Evolutionary conservation across 78 protist species (phyloP).

Genomic region (Speleostelium caveatum): DNA sequence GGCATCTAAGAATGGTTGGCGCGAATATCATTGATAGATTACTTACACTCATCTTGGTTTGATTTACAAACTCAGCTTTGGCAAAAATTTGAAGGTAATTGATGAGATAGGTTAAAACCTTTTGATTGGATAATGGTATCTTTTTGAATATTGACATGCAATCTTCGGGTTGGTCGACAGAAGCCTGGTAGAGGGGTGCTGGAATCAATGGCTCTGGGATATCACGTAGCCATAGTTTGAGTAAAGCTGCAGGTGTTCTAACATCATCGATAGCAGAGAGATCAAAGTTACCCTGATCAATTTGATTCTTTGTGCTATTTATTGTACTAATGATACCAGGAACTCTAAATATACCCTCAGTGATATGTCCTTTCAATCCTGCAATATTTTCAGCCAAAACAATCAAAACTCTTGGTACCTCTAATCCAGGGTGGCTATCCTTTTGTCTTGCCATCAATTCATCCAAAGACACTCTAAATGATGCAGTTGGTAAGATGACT

Average conservation of each 20-base stretch:
- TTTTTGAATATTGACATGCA: conserved; percentile 13
- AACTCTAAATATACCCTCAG: conserved; percentile 68
- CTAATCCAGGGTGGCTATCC: conserved; percentile 50
- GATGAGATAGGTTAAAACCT: conserved; percentile 33
- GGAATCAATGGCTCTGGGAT: conserved; percentile 61
- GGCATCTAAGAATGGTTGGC: conserved; percentile 63
- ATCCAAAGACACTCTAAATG: conserved; percentile 41
- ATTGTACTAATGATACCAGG: conserved; percentile 72
- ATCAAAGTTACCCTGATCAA: conserved; percentile 63
- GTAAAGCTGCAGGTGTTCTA: conserved; percentile 62
- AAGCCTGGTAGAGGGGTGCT: conserved; percentile 22
- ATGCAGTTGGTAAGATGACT: conserved; percentile 58
- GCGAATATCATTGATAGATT: conserved; percentile 70
- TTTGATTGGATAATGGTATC: conserved; percentile 26
- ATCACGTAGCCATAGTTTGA: conserved; percentile 68
- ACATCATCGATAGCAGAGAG: conserved; percentile 55
- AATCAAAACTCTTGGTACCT: conserved; percentile 35
- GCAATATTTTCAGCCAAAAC: conserved; percentile 26
- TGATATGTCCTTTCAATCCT: conserved; percentile 46
- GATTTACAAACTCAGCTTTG: conserved; percentile 42
- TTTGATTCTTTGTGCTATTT: neutral
- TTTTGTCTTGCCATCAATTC: conserved; percentile 46
- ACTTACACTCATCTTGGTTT: conserved; percentile 56
- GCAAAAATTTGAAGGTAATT: conserved; percentile 43
- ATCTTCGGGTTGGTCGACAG: conserved; percentile 7